Conservation (phyloP, 352 stramenopile genomes). For the Phytophthora litchii region DNA sequence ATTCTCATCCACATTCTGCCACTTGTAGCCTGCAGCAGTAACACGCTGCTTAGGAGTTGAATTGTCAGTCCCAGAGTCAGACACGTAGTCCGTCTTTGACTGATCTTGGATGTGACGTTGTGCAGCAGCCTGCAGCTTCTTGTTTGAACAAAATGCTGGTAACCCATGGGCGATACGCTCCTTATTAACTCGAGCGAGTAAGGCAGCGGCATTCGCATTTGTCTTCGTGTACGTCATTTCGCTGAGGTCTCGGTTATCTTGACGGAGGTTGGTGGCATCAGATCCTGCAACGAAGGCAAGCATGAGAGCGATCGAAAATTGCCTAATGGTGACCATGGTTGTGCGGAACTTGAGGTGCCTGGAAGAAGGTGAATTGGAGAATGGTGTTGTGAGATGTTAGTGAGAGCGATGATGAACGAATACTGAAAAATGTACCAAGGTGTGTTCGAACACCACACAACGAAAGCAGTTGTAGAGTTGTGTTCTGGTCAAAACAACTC, state of each 20-base stretch:
- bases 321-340: slow-evolving; percentile 3
- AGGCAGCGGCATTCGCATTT: slow-evolving; percentile 8
- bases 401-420: background rate
- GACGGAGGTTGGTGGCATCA: slow-evolving; percentile 17
- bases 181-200: slow-evolving; percentile 50
- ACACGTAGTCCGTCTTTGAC: slow-evolving; percentile 27
- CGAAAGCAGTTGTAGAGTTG: slow-evolving; percentile 2
- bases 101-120: slow-evolving; percentile 13
- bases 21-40: slow-evolving; percentile 45
- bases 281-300: slow-evolving; percentile 4
- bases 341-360: background rate
- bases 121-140: slow-evolving; percentile 24
- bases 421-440: background rate
- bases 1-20: slow-evolving; percentile 42
- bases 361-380: slow-evolving; percentile 1
- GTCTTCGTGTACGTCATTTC: slow-evolving; percentile 11
- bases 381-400: too few species aligned
- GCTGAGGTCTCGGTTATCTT: slow-evolving; percentile 14
- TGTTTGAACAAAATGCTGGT: slow-evolving; percentile 37
- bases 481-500: background rate
- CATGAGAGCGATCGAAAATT: slow-evolving; percentile 14
- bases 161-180: slow-evolving; percentile 41
- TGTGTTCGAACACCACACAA: background rate
- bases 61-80: slow-evolving; percentile 42
- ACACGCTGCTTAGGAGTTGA: slow-evolving; percentile 42